These are phyloP conservation scores for Inga oerstediana DNA, from an alignment of 306 rosid genomes.

Conservation along the genomic window DNA sequence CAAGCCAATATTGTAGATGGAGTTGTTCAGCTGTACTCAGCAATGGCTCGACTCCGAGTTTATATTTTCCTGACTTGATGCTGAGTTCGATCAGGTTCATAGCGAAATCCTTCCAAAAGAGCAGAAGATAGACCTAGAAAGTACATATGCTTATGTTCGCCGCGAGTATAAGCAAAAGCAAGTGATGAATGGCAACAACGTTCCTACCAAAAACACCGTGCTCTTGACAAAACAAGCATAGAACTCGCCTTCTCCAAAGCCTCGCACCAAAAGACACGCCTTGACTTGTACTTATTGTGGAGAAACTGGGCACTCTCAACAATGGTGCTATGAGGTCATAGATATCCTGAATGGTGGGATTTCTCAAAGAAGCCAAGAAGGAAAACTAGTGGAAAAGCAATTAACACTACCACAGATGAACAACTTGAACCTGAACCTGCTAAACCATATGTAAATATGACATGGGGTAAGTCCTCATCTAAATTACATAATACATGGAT, in stretches of 20 bases:
- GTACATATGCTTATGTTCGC: not conserved
- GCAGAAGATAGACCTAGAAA: not conserved
- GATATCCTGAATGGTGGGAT: not conserved
- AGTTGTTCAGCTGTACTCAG: not conserved
- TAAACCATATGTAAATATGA: not conserved
- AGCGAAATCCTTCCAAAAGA: not conserved
- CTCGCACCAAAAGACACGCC: not conserved
- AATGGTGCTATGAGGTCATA: not conserved
- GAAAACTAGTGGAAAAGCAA: not conserved
- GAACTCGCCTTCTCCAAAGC: too few species aligned
- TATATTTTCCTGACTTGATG: not conserved
- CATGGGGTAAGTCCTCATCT: not conserved
- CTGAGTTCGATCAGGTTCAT: not conserved
- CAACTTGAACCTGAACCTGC: not conserved
- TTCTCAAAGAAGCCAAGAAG: conserved; percentile 18
- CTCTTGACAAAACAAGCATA: not conserved
- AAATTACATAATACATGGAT: conserved; percentile 2
- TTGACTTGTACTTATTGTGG: not conserved
- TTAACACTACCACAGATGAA: not conserved
- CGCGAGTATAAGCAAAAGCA: not conserved
- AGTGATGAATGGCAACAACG: not conserved
- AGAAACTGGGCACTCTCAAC: not conserved
- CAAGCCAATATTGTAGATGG: too few species aligned
- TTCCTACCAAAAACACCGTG: too few species aligned
- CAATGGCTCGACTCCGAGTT: not conserved